A percentile compares a stretch with the other conserved stretches of the same genome.
These are phyloP conservation scores for Dalbergia cochinchinensis DNA, from an alignment of 306 rosid species.

Conservation along the genomic window DNA sequence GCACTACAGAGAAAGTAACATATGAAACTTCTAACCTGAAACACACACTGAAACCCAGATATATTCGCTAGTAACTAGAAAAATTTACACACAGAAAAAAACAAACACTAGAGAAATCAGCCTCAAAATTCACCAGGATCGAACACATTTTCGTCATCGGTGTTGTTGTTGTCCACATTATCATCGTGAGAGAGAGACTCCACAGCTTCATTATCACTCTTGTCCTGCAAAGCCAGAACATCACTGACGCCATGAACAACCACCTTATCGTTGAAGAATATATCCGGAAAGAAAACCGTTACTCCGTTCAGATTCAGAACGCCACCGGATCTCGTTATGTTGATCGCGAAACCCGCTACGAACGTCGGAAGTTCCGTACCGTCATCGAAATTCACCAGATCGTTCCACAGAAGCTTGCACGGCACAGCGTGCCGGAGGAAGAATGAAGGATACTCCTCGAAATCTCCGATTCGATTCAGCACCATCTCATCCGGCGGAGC, in stretches of 20 bases:
- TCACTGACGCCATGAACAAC: conserved; percentile 81
- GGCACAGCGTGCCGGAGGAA: conserved; percentile 81
- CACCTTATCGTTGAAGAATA: conserved; percentile 57
- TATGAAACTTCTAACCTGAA: not conserved
- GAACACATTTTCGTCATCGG: conserved; percentile 32
- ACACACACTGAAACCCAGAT: not conserved
- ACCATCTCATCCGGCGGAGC: conserved; percentile 70
- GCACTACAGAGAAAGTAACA: not conserved
- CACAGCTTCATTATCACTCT: not conserved
- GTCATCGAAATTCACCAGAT: conserved; percentile 55
- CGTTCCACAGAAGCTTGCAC: conserved; percentile 71
- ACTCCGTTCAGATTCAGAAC: conserved; percentile 67
- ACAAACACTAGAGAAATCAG: not conserved
- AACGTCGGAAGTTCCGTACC: conserved; percentile 64
- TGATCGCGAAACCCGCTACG: conserved; percentile 62
- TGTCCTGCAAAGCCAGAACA: conserved; percentile 44
- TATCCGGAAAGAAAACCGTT: conserved; percentile 62
- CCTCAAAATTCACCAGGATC: conserved; percentile 60
- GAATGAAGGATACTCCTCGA: conserved; percentile 55
- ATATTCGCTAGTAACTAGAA: conserved; percentile 20
- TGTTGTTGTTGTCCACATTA: not conserved
- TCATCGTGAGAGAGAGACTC: conserved; percentile 27
- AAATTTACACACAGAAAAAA: not conserved
- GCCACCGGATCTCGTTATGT: conserved; percentile 57
- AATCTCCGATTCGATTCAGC: conserved; percentile 48